Evolutionary conservation across 345 rosid genomes (phyloP).

Genomic region (Kandelia obovata): DNA sequence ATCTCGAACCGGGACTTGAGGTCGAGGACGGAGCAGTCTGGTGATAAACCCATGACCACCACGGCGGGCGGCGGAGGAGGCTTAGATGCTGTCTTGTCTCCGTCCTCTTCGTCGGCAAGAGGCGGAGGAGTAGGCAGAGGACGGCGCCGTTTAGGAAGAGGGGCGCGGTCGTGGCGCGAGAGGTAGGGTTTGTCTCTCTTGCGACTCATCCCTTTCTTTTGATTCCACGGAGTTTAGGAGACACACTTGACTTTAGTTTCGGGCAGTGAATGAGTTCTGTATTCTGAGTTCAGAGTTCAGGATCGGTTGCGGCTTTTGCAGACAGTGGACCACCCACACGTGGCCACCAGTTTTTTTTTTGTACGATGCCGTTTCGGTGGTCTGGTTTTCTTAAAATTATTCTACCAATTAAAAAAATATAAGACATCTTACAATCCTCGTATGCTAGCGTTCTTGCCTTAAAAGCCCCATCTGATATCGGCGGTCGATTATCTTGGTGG

Average conservation of each 20-base stretch:
- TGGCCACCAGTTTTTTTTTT: too few relatives aligned
- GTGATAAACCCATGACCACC: constrained; percentile 51
- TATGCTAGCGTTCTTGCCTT: too few relatives aligned
- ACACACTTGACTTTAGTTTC: background rate
- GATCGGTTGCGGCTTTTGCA: too few relatives aligned
- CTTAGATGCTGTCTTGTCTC: constrained; percentile 38
- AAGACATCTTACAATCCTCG: too few relatives aligned
- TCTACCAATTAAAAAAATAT: too few relatives aligned
- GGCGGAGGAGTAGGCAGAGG: constrained; percentile 29
- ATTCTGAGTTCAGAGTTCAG: too few relatives aligned
- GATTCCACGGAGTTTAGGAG: too few relatives aligned
- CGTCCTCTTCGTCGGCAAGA: constrained; percentile 13
- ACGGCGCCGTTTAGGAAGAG: constrained; percentile 61
- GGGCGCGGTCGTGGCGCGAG: constrained; percentile 35
- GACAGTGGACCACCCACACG: too few relatives aligned
- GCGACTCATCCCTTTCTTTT: constrained; percentile 35
- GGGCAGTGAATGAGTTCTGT: background rate
- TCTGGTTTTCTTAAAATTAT: too few relatives aligned
- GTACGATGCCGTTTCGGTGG: too few relatives aligned
- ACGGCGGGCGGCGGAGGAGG: constrained; percentile 62
- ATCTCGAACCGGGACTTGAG: constrained; percentile 90
- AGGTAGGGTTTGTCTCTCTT: constrained; percentile 56
- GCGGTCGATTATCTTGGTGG: too few relatives aligned
- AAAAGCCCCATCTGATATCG: too few relatives aligned
- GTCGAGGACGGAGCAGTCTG: constrained; percentile 76